Conservation (phyloP, 2,329 filamentous ascomycete species). For the Curvularia eragrostidis region DNA sequence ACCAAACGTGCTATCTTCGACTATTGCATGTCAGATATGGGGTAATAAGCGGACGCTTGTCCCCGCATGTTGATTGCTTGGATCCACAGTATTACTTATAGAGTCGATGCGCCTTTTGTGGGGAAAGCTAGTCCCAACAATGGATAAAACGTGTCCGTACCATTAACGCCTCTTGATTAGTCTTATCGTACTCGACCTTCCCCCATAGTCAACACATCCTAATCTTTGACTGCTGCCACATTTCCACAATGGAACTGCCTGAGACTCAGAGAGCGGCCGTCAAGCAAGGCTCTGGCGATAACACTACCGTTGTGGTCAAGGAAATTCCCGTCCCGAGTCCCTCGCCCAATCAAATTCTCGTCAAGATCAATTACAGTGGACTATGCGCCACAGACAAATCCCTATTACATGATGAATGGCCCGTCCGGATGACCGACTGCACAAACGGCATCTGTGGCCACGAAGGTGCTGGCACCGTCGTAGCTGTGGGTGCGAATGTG, state of each 20-base stretch:
- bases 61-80: not conserved
- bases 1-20: not conserved
- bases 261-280: conserved; percentile 47
- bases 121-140: not conserved
- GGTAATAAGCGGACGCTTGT: not conserved
- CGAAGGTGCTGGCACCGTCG: conserved; percentile 79
- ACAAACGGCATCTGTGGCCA: conserved; percentile 69
- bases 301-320: conserved; percentile 34
- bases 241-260: conserved; percentile 36
- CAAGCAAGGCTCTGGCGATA: conserved; percentile 38
- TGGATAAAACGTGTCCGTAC: not conserved
- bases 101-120: not conserved
- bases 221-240: not conserved
- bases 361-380: conserved; percentile 64
- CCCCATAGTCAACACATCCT: not conserved
- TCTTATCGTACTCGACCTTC: not conserved
- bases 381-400: conserved; percentile 62
- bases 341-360: conserved; percentile 61
- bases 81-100: not conserved
- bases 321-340: conserved; percentile 41
- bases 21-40: not conserved
- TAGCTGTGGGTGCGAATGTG: conserved; percentile 72
- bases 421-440: conserved; percentile 33
- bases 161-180: not conserved
- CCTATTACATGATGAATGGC: conserved; percentile 48